phyloP scores from a whole-genome alignment of 225 moss, liverwort and hornwort genomes.

The Polytrichum commune region DNA sequence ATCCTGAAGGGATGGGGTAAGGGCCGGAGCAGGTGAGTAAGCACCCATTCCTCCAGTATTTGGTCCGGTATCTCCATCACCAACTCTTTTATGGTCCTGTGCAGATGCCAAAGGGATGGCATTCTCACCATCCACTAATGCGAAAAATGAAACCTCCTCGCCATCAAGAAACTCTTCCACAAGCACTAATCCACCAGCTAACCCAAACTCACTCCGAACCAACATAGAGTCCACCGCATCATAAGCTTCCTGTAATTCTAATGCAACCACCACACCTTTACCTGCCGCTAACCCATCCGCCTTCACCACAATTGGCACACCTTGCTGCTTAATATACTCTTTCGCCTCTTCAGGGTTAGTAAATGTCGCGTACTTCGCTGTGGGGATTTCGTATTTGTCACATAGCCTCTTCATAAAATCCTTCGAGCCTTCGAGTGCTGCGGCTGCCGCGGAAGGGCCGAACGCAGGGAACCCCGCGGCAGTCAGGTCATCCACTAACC shows the following conservation, averaged over 20 bases:
- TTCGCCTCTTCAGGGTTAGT: constrained; percentile 64
- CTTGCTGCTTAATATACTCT: constrained; percentile 62
- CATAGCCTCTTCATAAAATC: constrained; percentile 91
- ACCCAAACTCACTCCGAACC: constrained; percentile 65
- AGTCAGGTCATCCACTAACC: constrained; percentile 70
- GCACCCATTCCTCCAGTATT: constrained; percentile 98
- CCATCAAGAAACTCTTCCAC: constrained; percentile 98
- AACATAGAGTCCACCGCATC: constrained; percentile 87
- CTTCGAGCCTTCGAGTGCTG: constrained; percentile 85
- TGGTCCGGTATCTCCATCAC: constrained; percentile 86
- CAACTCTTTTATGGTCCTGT: constrained; percentile 93
- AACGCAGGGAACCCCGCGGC: constrained; percentile 64
- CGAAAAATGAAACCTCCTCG: constrained; percentile 92
- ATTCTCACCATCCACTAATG: constrained; percentile 81
- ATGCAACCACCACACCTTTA: constrained; percentile 86
- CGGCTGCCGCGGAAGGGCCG: constrained; percentile 78
- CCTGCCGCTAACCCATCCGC: constrained; percentile 95
- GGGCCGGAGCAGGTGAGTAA: constrained; percentile 84
- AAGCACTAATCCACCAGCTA: constrained; percentile 70
- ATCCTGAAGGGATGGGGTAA: constrained; percentile 60
- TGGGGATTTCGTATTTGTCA: constrained; percentile 80
- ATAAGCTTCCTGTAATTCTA: constrained; percentile 62
- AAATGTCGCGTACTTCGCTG: constrained; percentile 76
- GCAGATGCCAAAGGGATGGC: constrained; percentile 80
- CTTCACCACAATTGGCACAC: constrained; percentile 87